Evolutionary conservation across 2,329 filamentous ascomycete genomes (phyloP).

Genomic region (Paracoccidioides lutzii): DNA sequence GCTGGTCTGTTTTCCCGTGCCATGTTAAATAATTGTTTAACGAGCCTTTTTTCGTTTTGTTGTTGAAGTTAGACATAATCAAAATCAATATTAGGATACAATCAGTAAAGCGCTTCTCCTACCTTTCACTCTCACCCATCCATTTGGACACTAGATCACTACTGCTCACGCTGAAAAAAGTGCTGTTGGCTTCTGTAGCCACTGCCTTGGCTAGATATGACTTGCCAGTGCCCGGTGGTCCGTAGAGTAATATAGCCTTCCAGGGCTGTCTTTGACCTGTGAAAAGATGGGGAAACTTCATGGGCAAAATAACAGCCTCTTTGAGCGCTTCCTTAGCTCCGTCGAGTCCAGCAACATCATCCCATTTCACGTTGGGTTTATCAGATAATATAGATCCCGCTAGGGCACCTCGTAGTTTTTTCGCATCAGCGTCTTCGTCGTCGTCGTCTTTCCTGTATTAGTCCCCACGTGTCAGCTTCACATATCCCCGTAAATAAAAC

Average conservation of each 20-base stretch:
- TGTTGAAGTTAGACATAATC: background rate
- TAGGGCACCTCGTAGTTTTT: slow-evolving; percentile 85
- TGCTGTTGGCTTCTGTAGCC: slow-evolving; percentile 95
- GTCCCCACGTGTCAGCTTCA: slow-evolving; percentile 5
- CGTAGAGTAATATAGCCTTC: slow-evolving; percentile 95
- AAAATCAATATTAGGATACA: background rate
- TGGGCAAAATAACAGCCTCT: slow-evolving; percentile 92
- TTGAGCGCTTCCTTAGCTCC: slow-evolving; percentile 92
- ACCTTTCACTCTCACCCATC: slow-evolving; percentile 99
- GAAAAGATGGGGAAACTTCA: slow-evolving; percentile 96
- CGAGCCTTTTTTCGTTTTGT: slow-evolving; percentile 46
- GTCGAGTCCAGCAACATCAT: slow-evolving; percentile 92
- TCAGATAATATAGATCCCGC: slow-evolving; percentile 88
- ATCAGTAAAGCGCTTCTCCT: slow-evolving; percentile 8
- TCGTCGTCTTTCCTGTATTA: slow-evolving; percentile 42
- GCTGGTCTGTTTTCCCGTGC: slow-evolving; percentile 95
- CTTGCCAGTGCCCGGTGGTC: slow-evolving; percentile 93
- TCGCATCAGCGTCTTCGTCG: slow-evolving; percentile 75
- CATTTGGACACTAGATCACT: slow-evolving; percentile 97
- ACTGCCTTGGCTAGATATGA: slow-evolving; percentile 95
- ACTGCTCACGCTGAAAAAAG: slow-evolving; percentile 96
- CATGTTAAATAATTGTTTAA: slow-evolving; percentile 96
- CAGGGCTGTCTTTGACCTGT: slow-evolving; percentile 92
- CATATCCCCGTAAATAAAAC: background rate
- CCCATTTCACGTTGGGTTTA: slow-evolving; percentile 93